phyloP scores from a whole-genome alignment of 371 early-diverging fungal species.

The Chytridium lagenaria region DNA sequence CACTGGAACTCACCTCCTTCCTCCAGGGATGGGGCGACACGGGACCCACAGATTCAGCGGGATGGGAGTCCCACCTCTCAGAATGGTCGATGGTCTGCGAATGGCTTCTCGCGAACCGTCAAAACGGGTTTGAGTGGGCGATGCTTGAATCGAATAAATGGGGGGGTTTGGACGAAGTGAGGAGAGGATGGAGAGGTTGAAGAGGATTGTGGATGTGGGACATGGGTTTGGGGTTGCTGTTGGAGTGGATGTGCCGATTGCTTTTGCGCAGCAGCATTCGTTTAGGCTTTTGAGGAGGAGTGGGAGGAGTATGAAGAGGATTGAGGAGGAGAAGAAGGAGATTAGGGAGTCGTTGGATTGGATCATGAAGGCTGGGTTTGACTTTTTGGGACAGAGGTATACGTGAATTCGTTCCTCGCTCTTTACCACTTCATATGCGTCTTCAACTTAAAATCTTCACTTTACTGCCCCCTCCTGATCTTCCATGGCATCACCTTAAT shows the following conservation, averaged over 20 bases:
- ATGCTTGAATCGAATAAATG: constrained; percentile 28
- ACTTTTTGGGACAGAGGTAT: constrained; percentile 32
- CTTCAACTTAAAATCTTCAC: too few species aligned
- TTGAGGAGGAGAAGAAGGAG: constrained; percentile 31
- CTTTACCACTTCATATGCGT: background rate
- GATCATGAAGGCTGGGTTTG: constrained; percentile 33
- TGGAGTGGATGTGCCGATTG: constrained; percentile 35
- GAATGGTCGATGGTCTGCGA: constrained; percentile 29
- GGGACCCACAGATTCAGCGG: constrained; percentile 11
- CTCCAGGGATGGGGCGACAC: constrained; percentile 31
- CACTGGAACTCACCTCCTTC: constrained; percentile 30
- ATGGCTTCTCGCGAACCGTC: constrained; percentile 36
- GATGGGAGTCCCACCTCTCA: constrained; percentile 32
- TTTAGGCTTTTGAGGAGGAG: constrained; percentile 28
- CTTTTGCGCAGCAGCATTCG: constrained; percentile 39
- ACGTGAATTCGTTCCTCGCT: too few species aligned
- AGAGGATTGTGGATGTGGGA: constrained; percentile 25
- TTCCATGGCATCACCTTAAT: too few species aligned
- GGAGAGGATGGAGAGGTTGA: constrained; percentile 18
- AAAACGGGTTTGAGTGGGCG: constrained; percentile 35
- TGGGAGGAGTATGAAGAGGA: background rate
- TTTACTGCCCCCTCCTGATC: too few species aligned
- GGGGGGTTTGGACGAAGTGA: constrained; percentile 23
- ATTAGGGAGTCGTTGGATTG: constrained; percentile 31
- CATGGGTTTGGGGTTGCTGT: constrained; percentile 27